Evolutionary conservation across 371 early-diverging fungal species (phyloP).

Genomic region (Catenaria anguillulae): DNA sequence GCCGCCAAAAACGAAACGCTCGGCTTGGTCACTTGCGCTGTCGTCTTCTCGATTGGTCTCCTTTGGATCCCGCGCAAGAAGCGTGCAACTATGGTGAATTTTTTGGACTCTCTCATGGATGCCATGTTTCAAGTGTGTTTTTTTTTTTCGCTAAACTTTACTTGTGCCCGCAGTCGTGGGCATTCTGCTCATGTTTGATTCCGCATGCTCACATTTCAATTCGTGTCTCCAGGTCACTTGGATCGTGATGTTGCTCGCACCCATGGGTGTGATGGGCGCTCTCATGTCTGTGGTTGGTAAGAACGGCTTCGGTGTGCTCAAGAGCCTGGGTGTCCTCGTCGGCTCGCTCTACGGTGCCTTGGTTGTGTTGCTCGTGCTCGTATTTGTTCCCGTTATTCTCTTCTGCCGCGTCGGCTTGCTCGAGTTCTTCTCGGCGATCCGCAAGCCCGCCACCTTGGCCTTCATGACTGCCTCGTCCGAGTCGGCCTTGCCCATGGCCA

Average conservation of each 20-base stretch:
- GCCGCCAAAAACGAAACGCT: conserved; percentile 37
- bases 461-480: conserved; percentile 71
- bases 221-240: too few species aligned
- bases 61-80: conserved; percentile 28
- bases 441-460: conserved; percentile 59
- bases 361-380: conserved; percentile 36
- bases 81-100: conserved; percentile 37
- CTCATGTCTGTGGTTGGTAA: conserved; percentile 10
- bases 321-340: conserved; percentile 51
- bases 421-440: conserved; percentile 38
- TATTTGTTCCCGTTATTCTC: conserved; percentile 47
- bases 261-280: conserved; percentile 53
- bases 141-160: too few species aligned
- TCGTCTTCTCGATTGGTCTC: conserved; percentile 52
- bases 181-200: too few species aligned
- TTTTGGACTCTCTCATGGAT: conserved; percentile 37
- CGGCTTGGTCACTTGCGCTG: conserved; percentile 47
- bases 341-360: conserved; percentile 49
- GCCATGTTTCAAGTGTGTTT: conserved; percentile 48
- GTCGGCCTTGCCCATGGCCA: conserved; percentile 57
- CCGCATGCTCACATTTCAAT: too few species aligned
- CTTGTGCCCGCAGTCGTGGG: too few species aligned
- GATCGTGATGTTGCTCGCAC: conserved; percentile 56
- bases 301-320: conserved; percentile 43
- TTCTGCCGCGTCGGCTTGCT: conserved; percentile 36